Conservation (phyloP, 2,329 filamentous ascomycete species). For the Alternaria metachromatica region DNA sequence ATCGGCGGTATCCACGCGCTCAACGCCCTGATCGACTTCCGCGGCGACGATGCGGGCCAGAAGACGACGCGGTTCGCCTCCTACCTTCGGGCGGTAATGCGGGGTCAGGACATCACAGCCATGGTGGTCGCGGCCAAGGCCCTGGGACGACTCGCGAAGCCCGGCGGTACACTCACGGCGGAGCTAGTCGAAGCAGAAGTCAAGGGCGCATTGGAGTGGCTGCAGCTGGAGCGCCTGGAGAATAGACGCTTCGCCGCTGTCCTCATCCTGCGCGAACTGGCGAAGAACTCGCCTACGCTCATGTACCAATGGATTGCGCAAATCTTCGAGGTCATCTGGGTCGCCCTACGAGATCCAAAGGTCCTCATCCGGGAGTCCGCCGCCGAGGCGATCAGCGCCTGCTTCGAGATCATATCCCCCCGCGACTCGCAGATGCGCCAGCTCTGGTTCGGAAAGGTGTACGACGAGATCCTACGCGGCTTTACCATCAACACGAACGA, state of each 20-base stretch:
- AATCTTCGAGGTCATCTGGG: constrained; percentile 96
- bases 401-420: constrained; percentile 93
- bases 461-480: constrained; percentile 81
- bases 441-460: constrained; percentile 89
- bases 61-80: constrained; percentile 96
- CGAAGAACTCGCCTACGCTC: constrained; percentile 89
- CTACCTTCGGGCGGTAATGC: constrained; percentile 84
- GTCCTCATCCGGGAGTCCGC: constrained; percentile 91
- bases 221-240: constrained; percentile 93
- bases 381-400: constrained; percentile 90
- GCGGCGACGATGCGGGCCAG: constrained; percentile 88
- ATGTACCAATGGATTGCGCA: constrained; percentile 96
- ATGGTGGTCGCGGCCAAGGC: constrained; percentile 91
- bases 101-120: constrained; percentile 87
- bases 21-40: constrained; percentile 93
- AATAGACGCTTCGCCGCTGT: constrained; percentile 93
- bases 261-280: constrained; percentile 86
- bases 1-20: constrained; percentile 92
- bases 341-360: constrained; percentile 86
- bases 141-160: constrained; percentile 86
- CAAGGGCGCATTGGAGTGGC: constrained; percentile 93
- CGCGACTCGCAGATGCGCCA: constrained; percentile 87
- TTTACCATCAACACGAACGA: constrained; percentile 81
- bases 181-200: constrained; percentile 97
- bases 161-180: constrained; percentile 90